These are phyloP conservation scores for Inonotus hispidus DNA, from an alignment of 1,284 basidiomycete species.

Conservation along the genomic window DNA sequence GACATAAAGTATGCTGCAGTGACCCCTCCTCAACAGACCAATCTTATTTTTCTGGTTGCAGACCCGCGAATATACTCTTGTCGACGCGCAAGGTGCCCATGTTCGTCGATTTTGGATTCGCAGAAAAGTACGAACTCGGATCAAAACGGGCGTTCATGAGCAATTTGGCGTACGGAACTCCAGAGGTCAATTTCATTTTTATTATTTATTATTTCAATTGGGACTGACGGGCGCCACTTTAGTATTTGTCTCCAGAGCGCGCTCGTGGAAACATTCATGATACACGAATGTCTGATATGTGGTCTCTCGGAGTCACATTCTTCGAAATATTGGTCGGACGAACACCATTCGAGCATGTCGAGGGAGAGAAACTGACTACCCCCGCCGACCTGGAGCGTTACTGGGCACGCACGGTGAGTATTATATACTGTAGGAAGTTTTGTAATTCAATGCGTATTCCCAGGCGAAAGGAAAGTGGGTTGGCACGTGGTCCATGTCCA, in stretches of 20 bases:
- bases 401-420: conserved; percentile 69
- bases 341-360: conserved; percentile 85
- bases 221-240: neutral
- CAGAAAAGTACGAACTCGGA: conserved; percentile 67
- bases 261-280: conserved; percentile 84
- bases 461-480: conserved; percentile 79
- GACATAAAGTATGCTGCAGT: conserved; percentile 76
- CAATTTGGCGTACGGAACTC: conserved; percentile 83
- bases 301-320: conserved; percentile 89
- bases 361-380: conserved; percentile 77
- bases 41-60: conserved; percentile 25
- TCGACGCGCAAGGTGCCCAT: conserved; percentile 71
- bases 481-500: conserved; percentile 72
- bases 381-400: conserved; percentile 80
- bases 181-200: conserved; percentile 52
- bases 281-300: conserved; percentile 88
- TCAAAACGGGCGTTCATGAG: conserved; percentile 70
- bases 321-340: conserved; percentile 89
- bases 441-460: neutral
- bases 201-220: neutral
- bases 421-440: neutral
- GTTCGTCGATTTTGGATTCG: conserved; percentile 90
- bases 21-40: neutral
- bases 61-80: conserved; percentile 85
- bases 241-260: conserved; percentile 88